Conservation (phyloP, 1,139 yeast species). For the Saccharomycopsis hybrid region DNA sequence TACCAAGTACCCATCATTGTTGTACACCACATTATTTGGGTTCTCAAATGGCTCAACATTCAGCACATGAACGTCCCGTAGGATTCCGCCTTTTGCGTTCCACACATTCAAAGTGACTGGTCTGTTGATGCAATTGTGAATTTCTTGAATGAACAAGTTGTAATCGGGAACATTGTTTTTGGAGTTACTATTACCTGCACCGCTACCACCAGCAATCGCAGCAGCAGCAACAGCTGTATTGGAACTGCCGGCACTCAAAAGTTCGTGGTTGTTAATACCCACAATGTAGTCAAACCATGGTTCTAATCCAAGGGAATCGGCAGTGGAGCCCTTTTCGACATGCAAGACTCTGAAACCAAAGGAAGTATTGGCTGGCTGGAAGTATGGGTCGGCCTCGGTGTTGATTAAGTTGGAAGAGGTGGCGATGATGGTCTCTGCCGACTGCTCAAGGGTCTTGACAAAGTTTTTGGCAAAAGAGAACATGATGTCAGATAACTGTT, state of each 20-base stretch:
- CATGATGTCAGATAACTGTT: slow-evolving; percentile 4
- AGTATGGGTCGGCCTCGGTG: slow-evolving; percentile 43
- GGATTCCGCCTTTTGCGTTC: slow-evolving; percentile 82
- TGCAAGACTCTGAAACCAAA: slow-evolving; percentile 52
- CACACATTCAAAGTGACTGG: slow-evolving; percentile 62
- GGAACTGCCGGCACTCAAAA: slow-evolving; percentile 40
- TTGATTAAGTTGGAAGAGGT: slow-evolving; percentile 27
- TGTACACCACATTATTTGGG: slow-evolving; percentile 29
- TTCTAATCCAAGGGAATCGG: slow-evolving; percentile 49
- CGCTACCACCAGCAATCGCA: too few relatives aligned
- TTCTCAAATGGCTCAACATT: slow-evolving; percentile 21
- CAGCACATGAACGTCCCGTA: slow-evolving; percentile 46
- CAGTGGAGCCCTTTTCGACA: slow-evolving; percentile 37
- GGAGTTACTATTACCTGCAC: not conserved
- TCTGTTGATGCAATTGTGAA: slow-evolving; percentile 30
- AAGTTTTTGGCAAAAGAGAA: slow-evolving; percentile 70
- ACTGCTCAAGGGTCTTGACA: slow-evolving; percentile 67
- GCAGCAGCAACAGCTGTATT: slow-evolving; percentile 24
- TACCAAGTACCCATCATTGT: slow-evolving; percentile 11
- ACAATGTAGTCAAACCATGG: slow-evolving; percentile 84
- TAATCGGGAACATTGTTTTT: slow-evolving; percentile 30
- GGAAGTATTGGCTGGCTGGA: slow-evolving; percentile 38
- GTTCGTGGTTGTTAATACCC: slow-evolving; percentile 68
- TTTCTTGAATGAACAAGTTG: slow-evolving; percentile 27
- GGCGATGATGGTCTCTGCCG: slow-evolving; percentile 32